Evolutionary conservation across 805 yeast species (phyloP).

Genomic region (Teunomyces panamensis): DNA sequence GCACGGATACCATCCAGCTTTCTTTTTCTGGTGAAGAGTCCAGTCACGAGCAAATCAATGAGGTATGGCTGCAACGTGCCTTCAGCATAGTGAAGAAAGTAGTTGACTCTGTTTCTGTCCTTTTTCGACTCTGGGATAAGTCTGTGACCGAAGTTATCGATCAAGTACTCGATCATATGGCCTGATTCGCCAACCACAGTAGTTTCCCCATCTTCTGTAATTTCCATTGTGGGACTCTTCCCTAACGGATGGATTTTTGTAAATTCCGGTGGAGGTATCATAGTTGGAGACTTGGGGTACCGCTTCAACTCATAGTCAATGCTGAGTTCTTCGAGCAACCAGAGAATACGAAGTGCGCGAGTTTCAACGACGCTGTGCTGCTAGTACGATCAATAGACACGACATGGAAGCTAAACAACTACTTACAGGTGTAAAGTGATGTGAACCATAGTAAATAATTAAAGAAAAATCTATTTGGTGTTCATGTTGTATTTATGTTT

Average conservation of each 20-base stretch:
- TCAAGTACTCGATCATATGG: constrained; percentile 50
- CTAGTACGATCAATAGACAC: background rate
- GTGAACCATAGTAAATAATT: background rate
- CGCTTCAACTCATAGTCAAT: constrained; percentile 32
- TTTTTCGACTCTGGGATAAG: constrained; percentile 31
- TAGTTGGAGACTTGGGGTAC: constrained; percentile 20
- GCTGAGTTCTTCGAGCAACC: constrained; percentile 36
- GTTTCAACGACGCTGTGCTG: constrained; percentile 27
- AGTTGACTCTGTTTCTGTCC: constrained; percentile 34
- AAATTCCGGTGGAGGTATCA: constrained; percentile 33
- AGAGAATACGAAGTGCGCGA: constrained; percentile 35
- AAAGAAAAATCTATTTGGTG: background rate
- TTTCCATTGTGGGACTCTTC: constrained; percentile 33
- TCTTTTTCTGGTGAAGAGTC: constrained; percentile 27
- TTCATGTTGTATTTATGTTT: background rate
- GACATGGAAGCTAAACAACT: background rate
- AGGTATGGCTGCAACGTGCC: constrained; percentile 24
- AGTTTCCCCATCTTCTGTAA: constrained; percentile 16
- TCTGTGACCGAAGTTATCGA: constrained; percentile 45
- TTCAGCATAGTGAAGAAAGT: constrained; percentile 24
- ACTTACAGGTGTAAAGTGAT: constrained; percentile 1
- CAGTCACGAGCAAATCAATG: constrained; percentile 22
- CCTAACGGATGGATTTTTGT: constrained; percentile 35
- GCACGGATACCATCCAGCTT: constrained; percentile 28
- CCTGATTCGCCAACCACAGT: constrained; percentile 56